phyloP scores from a whole-genome alignment of 2,329 filamentous ascomycete genomes.

The Botrytis medusae region DNA sequence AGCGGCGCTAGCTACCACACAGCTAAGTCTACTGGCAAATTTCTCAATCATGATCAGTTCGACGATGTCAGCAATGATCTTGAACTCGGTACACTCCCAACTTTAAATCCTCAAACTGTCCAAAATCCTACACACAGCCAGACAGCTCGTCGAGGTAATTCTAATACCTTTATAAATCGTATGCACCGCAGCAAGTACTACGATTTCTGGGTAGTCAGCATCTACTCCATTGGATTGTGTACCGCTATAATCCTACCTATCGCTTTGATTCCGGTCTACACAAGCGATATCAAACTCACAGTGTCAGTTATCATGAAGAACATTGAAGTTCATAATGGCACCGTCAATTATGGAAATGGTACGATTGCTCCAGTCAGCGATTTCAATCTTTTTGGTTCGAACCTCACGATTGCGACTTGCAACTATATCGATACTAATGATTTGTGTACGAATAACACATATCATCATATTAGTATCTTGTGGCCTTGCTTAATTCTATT shows the following conservation, averaged over 20 bases:
- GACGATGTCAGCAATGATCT: background rate
- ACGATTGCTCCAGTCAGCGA: background rate
- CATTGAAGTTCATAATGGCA: background rate
- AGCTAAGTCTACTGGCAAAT: background rate
- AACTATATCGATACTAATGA: background rate
- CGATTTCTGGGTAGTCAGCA: too few species aligned
- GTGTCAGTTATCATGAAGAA: background rate
- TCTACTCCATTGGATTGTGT: background rate
- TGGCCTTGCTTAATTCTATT: background rate
- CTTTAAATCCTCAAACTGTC: background rate
- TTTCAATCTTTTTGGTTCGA: background rate
- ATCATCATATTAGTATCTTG: background rate
- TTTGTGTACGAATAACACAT: background rate
- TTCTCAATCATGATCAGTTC: background rate
- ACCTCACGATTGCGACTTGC: background rate
- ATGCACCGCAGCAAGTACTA: background rate
- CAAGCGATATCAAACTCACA: background rate
- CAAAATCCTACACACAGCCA: background rate
- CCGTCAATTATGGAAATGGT: background rate
- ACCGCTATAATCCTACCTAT: background rate
- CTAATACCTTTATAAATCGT: background rate
- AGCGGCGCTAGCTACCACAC: background rate
- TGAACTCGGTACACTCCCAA: background rate
- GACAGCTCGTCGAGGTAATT: too few species aligned
- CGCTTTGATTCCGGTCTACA: background rate